Base-by-base conservation (phyloP, 2,329 filamentous ascomycete genomes). In the Beauveria caledonica region DNA sequence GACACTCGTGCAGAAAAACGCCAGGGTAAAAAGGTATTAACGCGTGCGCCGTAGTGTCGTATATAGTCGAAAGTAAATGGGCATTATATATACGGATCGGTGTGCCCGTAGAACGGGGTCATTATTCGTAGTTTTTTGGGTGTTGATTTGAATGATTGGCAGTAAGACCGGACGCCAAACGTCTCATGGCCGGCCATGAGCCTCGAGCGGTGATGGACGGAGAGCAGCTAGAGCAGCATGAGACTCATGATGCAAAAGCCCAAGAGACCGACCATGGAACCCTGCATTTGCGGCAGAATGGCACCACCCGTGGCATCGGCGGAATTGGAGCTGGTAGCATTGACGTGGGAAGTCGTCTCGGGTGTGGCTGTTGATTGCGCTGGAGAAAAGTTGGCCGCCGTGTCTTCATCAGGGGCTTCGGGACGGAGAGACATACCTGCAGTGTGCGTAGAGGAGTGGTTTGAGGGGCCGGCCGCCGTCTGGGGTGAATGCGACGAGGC, bases 171-270 rank as follows among this genome's bases (percentile, higher is more conserved):
- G 21, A 25, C 42, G 50, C 50, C 50, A 48, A 60, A 54, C 40
- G 46, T 54, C 42, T 54, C 53, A 52, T 61, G 60, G 60, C 60
- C 53, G 48, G 60, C 60, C 46, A 61, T 25, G 53, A 61, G 45
- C 42, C n/a, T 10, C 21, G 33, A 21, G 25, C n/a, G n/a, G n/a
- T 46, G 17, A n/a, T 8, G 23, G 4, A 21, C 5, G 6, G 36
- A 23, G 36, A 46, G 60, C 54, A 57, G 6, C 64, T 67, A 74
- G 60, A 73, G 52, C 65, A 73, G 66, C 63, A 73, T 67, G 53
- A 74, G 64, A 19, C 71, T 69, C 66, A 74, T 69, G 64, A 73
- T 70, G 63, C 71, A 71, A 62, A 74, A 74, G 40, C 70, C 72
- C 60, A 74, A 58, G n/a, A 74, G 65, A 39, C 72, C 72, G 46